phyloP scores from a whole-genome alignment of 1,284 basidiomycete genomes.

The Ceratobasidium papillatum region DNA sequence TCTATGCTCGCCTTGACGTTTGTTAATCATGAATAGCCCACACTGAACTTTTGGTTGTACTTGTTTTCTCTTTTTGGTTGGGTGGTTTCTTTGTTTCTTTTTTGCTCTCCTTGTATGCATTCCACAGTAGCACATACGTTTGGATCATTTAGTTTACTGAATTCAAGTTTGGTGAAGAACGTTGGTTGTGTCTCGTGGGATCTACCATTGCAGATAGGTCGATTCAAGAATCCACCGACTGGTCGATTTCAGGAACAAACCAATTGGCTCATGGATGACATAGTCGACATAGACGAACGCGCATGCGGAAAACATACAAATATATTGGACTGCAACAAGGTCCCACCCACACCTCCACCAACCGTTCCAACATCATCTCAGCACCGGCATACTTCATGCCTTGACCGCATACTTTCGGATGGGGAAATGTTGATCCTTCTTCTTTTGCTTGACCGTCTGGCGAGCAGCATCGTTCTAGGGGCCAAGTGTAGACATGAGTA shows the following conservation, averaged over 20 bases:
- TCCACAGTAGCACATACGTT: conserved; percentile 5
- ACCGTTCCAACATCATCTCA: neutral
- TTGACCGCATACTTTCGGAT: conserved; percentile 84
- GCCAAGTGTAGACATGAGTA: conserved; percentile 35
- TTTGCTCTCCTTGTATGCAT: conserved; percentile 3
- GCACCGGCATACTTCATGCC: conserved; percentile 54
- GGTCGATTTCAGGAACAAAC: neutral
- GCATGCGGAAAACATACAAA: conserved; percentile 39
- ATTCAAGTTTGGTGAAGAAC: neutral
- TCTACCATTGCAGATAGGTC: too few species aligned
- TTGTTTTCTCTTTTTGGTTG: conserved; percentile 2
- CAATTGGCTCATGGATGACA: conserved; percentile 38
- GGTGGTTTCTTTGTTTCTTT: neutral
- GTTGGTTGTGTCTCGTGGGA: too few species aligned
- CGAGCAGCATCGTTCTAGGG: conserved; percentile 77
- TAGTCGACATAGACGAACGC: conserved; percentile 40
- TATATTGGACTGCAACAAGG: conserved; percentile 40
- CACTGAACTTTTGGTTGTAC: conserved; percentile 14
- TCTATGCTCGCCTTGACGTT: neutral
- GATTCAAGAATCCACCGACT: neutral
- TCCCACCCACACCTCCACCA: conserved; percentile 30
- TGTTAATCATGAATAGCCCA: conserved; percentile 16
- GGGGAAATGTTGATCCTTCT: conserved; percentile 96
- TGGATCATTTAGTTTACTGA: neutral
- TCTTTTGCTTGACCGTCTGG: conserved; percentile 90